phyloP scores from a whole-genome alignment of 345 rosid species.

The Gossypium anomalum region DNA sequence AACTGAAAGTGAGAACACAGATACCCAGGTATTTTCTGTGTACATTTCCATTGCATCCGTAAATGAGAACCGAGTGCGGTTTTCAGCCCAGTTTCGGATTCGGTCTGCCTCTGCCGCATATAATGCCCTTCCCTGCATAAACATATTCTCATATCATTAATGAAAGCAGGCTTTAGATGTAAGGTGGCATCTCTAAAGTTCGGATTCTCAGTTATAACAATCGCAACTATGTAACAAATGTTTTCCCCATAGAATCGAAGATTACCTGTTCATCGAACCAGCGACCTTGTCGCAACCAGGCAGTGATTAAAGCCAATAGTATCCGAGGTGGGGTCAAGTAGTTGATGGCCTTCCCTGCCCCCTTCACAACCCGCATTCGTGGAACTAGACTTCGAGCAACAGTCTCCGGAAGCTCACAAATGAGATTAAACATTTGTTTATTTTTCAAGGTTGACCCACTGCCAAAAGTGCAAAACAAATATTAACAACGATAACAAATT shows the following conservation, averaged over 20 bases:
- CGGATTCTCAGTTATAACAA: background rate
- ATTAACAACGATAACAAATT: background rate
- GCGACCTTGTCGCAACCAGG: constrained; percentile 86
- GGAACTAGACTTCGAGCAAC: constrained; percentile 93
- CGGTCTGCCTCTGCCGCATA: constrained; percentile 92
- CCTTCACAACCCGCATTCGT: constrained; percentile 80
- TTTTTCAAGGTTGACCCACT: constrained; percentile 80
- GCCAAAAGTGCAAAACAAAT: constrained; percentile 13
- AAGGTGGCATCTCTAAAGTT: background rate
- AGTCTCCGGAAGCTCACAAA: constrained; percentile 93
- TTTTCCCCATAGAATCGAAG: background rate
- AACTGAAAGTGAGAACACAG: constrained; percentile 89
- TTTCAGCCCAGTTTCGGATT: constrained; percentile 87
- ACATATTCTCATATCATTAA: background rate
- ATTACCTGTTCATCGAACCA: constrained; percentile 96
- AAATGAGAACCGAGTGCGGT: constrained; percentile 65
- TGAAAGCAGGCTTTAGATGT: background rate
- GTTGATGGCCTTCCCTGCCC: constrained; percentile 68
- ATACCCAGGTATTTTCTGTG: constrained; percentile 83
- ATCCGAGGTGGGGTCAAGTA: constrained; percentile 93
- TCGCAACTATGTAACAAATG: background rate
- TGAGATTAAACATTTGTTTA: constrained; percentile 87
- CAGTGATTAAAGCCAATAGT: constrained; percentile 80
- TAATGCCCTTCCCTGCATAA: constrained; percentile 75
- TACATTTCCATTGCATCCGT: constrained; percentile 97